Evolutionary conservation across 129 eudicot species (phyloP).

Genomic region (Lactuca sativa): DNA sequence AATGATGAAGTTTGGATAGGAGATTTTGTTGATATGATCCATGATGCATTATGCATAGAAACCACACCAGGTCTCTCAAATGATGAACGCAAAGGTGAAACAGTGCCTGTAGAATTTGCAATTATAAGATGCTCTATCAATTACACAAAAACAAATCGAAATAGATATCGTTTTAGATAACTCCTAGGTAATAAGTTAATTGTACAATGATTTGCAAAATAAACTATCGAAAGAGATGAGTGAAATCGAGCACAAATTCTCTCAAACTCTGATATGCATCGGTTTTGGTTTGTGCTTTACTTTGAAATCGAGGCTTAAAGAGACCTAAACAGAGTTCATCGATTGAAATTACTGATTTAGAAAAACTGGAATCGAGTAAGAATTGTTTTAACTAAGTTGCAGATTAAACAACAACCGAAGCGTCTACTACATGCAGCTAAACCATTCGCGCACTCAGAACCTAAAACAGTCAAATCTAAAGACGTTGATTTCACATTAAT

Average conservation of each 20-base stretch:
- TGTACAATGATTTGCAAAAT: neutral
- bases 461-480: neutral
- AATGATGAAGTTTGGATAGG: slow-evolving; percentile 23
- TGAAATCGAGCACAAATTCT: slow-evolving; percentile 1
- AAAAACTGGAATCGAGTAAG: neutral
- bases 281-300: neutral
- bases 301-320: neutral
- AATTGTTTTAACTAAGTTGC: neutral
- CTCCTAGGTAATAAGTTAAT: neutral
- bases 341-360: neutral
- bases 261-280: slow-evolving; percentile 8
- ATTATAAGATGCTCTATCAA: slow-evolving; percentile 5
- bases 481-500: slow-evolving; percentile 11
- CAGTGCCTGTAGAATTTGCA: slow-evolving; percentile 47
- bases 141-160: neutral
- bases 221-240: slow-evolving; percentile 7
- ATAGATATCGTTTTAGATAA: neutral
- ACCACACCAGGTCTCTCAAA: slow-evolving; percentile 50
- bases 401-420: neutral
- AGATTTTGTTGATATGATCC: slow-evolving; percentile 32
- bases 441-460: slow-evolving; percentile 8
- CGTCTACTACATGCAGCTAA: slow-evolving; percentile 11
- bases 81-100: slow-evolving; percentile 38
- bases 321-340: neutral
- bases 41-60: slow-evolving; percentile 43